Base-by-base conservation (phyloP, 495 filamentous ascomycete genomes). In the Annulohypoxylon bovei region DNA sequence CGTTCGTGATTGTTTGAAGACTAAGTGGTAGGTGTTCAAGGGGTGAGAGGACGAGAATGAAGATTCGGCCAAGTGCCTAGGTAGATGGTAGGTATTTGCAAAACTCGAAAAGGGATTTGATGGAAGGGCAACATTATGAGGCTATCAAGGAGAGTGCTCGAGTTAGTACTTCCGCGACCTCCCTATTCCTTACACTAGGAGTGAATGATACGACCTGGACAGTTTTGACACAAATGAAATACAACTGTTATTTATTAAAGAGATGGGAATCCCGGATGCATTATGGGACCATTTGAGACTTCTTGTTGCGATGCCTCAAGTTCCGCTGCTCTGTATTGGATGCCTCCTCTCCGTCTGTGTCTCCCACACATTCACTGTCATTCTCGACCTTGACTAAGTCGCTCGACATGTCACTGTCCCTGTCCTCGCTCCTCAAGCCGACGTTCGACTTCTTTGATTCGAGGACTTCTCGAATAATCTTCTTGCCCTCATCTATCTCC, bases 401-500 rank as follows among this genome's bases (percentile, higher is more conserved):
- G 61, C 77, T 81, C 28, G 71, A 81, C 60, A 68, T 68, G 47
- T 68, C 76, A 54, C 75, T 75, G 58, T 67, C 76, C 37, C 64
- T 65, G 7, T 77, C 81, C 28, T 77, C 77, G 18, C 59, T 65
- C 18, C 71, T 69, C 55, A 47, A n/a, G 39, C 52, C 25, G 44
- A 49, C n/a, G 22, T 39, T 65, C 11, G 55, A 49, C n/a, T 74
- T 75, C 2, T 40, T 67, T 14, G 71, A 73, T 14, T 72, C 76
- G n/a, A 84, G 74, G 6, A 85, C 82, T 64, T 88, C 83, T 42
- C 81, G 79, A 6, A 87, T 76, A 18, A 81, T 88, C 77, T 90
- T 88, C 59, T 85, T 89, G 1, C 86, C 88, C 70, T 93, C 91
- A 62, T 89, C 85, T 28, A 83, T 88, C 67, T 93, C 91, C 1